A percentile compares a stretch with the other conserved stretches of the same genome.
phyloP scores from a whole-genome alignment of 768 basidiomycete species.

The Piloderma croceum region DNA sequence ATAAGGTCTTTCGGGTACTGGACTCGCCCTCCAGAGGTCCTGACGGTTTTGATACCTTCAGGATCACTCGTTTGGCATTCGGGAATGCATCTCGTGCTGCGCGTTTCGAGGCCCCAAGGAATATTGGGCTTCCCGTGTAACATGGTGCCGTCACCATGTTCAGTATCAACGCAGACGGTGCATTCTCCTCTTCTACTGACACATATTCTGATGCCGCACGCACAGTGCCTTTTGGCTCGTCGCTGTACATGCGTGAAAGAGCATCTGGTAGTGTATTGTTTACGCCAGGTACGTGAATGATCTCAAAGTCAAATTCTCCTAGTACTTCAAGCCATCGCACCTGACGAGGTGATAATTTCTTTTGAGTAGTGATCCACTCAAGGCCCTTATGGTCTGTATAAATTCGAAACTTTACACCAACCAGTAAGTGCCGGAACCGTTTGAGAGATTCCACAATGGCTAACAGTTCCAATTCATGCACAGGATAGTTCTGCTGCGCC shows the following conservation, averaged over 20 bases:
- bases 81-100: too few relatives aligned
- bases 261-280: slow-evolving; percentile 31
- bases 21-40: too few relatives aligned
- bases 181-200: slow-evolving; percentile 12
- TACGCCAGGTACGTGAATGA: slow-evolving; percentile 23
- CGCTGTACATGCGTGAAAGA: slow-evolving; percentile 18
- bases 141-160: slow-evolving; percentile 8
- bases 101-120: slow-evolving; percentile 4
- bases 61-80: slow-evolving; percentile 3
- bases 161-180: neutral
- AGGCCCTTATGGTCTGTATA: slow-evolving; percentile 30
- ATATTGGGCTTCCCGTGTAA: slow-evolving; percentile 12
- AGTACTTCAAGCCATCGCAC: slow-evolving; percentile 33
- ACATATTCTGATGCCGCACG: slow-evolving; percentile 16
- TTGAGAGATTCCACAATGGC: too few relatives aligned
- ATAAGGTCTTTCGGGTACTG: too few relatives aligned
- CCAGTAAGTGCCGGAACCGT: slow-evolving; percentile 22
- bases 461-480: slow-evolving; percentile 35
- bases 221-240: slow-evolving; percentile 17
- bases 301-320: slow-evolving; percentile 21
- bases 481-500: slow-evolving; percentile 35
- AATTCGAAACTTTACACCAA: slow-evolving; percentile 25
- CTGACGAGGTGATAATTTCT: slow-evolving; percentile 28
- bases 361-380: slow-evolving; percentile 25
- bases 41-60: too few relatives aligned